phyloP scores from a whole-genome alignment of 2,329 filamentous ascomycete genomes.

The Pseudocercospora cruenta region DNA sequence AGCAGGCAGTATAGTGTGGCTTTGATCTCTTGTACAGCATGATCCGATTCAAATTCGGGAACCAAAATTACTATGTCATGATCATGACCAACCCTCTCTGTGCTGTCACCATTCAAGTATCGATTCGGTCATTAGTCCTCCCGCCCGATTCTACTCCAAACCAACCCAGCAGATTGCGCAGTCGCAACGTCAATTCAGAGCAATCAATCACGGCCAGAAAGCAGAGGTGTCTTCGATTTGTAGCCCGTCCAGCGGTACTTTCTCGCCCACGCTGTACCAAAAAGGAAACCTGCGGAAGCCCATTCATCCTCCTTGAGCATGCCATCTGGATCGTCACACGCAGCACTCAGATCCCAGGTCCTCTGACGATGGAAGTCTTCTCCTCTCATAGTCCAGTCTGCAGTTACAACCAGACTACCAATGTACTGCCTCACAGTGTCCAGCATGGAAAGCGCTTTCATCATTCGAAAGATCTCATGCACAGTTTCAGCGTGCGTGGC shows the following conservation, averaged over 20 bases:
- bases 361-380: conserved; percentile 13
- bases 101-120: not conserved
- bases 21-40: conserved; percentile 6
- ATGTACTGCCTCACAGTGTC: conserved; percentile 25
- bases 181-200: not conserved
- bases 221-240: not conserved
- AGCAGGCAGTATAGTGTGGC: not conserved
- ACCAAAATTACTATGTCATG: not conserved
- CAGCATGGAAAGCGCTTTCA: conserved; percentile 26
- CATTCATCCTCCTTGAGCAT: conserved; percentile 20
- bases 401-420: conserved; percentile 16
- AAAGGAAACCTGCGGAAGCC: conserved; percentile 21
- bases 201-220: not conserved
- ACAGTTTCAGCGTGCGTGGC: conserved; percentile 26
- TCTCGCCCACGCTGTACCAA: conserved; percentile 20
- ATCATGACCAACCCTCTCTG: not conserved
- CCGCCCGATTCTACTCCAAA: not conserved
- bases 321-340: not conserved
- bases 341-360: conserved; percentile 14
- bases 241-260: conserved; percentile 10
- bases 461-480: conserved; percentile 25
- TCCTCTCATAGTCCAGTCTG: conserved; percentile 12
- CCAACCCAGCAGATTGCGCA: not conserved
- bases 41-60: not conserved
- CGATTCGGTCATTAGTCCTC: not conserved